Conservation (phyloP, 169 alveolate genomes). For the Eimeria praecox region DNA sequence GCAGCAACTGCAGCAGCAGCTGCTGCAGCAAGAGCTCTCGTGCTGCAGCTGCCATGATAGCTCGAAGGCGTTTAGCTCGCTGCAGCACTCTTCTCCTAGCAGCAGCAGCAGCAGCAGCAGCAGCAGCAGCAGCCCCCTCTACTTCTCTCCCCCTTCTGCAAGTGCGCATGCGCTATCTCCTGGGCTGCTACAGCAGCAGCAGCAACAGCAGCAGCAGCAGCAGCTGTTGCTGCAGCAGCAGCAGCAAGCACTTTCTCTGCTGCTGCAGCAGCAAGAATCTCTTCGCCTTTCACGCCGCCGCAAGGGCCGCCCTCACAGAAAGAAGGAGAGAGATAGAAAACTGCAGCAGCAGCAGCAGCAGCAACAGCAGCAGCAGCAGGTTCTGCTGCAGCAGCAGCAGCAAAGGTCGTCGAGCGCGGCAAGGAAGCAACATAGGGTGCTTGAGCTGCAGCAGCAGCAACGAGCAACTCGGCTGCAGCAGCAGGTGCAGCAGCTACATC, state of each 20-base stretch:
- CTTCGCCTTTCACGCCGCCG: background rate
- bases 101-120: slow-evolving; percentile 8
- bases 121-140: background rate
- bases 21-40: slow-evolving; percentile 24
- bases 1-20: slow-evolving; percentile 81
- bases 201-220: slow-evolving; percentile 85
- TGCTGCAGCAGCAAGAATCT: background rate
- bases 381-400: slow-evolving; percentile 39
- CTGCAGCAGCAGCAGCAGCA: slow-evolving; percentile 50
- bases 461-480: slow-evolving; percentile 53
- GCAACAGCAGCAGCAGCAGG: slow-evolving; percentile 12
- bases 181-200: slow-evolving; percentile 88
- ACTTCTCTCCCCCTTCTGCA: slow-evolving; percentile 1
- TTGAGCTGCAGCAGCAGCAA: slow-evolving; percentile 56
- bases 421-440: background rate
- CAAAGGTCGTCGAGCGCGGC: background rate
- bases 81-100: background rate
- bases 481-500: slow-evolving; percentile 54
- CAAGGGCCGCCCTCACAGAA: background rate
- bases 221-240: background rate
- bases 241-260: slow-evolving; percentile 5
- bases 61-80: background rate
- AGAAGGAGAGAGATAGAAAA: background rate
- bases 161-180: slow-evolving; percentile 97
- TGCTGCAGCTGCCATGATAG: background rate